phyloP scores from a whole-genome alignment of 2,329 filamentous ascomycete genomes.

The Hypoxylon sp. region DNA sequence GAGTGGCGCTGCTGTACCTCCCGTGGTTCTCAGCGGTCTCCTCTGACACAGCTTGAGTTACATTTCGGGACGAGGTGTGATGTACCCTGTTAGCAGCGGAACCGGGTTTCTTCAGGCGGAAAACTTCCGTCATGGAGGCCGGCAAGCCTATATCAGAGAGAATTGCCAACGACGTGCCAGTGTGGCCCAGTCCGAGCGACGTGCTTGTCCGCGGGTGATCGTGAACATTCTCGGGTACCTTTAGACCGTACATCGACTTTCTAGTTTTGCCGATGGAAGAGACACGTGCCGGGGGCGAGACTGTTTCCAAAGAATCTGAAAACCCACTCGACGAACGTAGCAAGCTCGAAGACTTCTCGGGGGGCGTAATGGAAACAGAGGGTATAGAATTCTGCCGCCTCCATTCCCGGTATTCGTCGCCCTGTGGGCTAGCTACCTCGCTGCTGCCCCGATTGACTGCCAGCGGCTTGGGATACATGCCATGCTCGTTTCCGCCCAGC shows the following conservation, averaged over 20 bases:
- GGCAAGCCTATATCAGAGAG: not conserved
- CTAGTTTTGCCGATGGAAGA: constrained; percentile 25
- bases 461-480: constrained; percentile 20
- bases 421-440: not conserved
- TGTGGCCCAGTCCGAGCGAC: not conserved
- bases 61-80: not conserved
- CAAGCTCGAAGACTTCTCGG: not conserved
- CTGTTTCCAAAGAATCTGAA: not conserved
- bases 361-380: not conserved
- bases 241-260: constrained; percentile 5
- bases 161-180: not conserved
- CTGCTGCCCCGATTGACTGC: constrained; percentile 3
- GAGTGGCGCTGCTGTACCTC: constrained; percentile 16
- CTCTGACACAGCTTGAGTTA: not conserved
- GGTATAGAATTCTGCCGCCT: not conserved
- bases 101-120: not conserved
- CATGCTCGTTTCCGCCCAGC: constrained; percentile 2
- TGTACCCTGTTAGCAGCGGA: not conserved
- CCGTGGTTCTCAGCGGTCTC: not conserved
- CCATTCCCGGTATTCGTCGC: not conserved
- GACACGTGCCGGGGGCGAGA: constrained; percentile 9
- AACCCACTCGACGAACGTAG: not conserved
- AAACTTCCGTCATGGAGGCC: not conserved
- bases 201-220: not conserved
- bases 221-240: not conserved